Evolutionary conservation across 345 rosid species (phyloP).

Genomic region (Anastatica hierochuntica): DNA sequence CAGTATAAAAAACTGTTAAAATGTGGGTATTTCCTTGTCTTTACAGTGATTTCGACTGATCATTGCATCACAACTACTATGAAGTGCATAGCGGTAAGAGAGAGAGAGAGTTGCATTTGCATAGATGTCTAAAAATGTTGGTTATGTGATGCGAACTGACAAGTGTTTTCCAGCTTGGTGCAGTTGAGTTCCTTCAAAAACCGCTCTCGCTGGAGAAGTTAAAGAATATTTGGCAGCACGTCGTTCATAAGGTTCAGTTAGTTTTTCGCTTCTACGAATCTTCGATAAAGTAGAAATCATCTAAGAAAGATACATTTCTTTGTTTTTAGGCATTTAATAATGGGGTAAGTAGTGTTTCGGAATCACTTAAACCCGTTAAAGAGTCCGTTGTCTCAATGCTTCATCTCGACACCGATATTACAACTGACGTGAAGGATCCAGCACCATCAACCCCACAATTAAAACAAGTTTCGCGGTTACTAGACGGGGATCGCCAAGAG

Average conservation of each 20-base stretch:
- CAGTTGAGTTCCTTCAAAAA: slow-evolving; percentile 86
- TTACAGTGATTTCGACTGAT: slow-evolving; percentile 74
- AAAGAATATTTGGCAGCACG: slow-evolving; percentile 93
- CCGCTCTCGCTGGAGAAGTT: slow-evolving; percentile 77
- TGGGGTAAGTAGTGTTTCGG: slow-evolving; percentile 34
- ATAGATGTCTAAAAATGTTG: not conserved
- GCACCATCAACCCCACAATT: slow-evolving; percentile 90
- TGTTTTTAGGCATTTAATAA: slow-evolving; percentile 62
- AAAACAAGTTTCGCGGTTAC: slow-evolving; percentile 40
- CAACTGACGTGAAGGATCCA: slow-evolving; percentile 36
- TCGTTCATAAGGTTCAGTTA: slow-evolving; percentile 69
- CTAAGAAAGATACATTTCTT: not conserved
- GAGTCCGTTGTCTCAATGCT: slow-evolving; percentile 56
- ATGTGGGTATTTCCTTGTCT: not conserved
- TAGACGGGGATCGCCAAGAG: slow-evolving; percentile 37
- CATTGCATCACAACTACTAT: slow-evolving; percentile 79
- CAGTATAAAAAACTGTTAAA: not conserved
- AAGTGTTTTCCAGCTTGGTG: slow-evolving; percentile 68
- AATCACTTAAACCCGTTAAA: slow-evolving; percentile 62
- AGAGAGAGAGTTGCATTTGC: slow-evolving; percentile 5
- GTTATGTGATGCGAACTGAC: slow-evolving; percentile 18
- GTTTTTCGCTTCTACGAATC: not conserved
- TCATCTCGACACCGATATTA: slow-evolving; percentile 36
- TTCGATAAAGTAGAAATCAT: not conserved
- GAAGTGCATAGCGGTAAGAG: slow-evolving; percentile 88